phyloP scores from a whole-genome alignment of 345 rosid genomes.

The Anacardium occidentale region DNA sequence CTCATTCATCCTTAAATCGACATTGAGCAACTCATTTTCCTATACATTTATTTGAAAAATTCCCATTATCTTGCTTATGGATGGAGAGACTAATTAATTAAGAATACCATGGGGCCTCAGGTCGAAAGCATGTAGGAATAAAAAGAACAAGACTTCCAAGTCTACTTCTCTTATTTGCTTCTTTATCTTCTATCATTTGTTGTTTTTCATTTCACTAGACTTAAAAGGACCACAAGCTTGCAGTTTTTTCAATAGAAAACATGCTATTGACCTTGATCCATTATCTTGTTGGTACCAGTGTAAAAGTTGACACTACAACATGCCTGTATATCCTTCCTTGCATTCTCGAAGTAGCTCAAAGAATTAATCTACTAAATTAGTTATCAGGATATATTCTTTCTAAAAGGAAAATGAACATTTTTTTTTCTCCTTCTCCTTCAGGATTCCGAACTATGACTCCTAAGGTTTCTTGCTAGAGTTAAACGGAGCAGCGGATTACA shows the following conservation, averaged over 20 bases:
- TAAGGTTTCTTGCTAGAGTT: too few species aligned
- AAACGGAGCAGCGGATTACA: background rate
- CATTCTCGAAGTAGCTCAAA: background rate
- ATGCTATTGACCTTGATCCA: conserved; percentile 31
- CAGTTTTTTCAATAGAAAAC: conserved; percentile 17
- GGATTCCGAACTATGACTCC: too few species aligned
- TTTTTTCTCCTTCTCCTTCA: too few species aligned
- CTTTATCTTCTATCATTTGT: background rate
- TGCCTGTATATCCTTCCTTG: background rate
- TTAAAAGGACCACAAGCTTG: conserved; percentile 23
- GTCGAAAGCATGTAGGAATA: background rate
- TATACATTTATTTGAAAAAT: too few species aligned
- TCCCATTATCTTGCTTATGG: background rate
- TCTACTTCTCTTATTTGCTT: background rate
- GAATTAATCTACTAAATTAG: background rate
- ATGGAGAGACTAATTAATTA: background rate
- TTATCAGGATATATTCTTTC: background rate
- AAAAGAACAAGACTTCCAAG: background rate
- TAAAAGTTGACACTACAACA: conserved; percentile 6
- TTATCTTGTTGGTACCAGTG: conserved; percentile 39
- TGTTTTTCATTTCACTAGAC: background rate
- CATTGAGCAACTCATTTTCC: too few species aligned
- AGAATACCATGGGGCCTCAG: background rate
- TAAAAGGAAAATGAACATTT: conserved; percentile 1
- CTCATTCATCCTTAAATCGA: too few species aligned